These are phyloP conservation scores for Daldinia concentrica DNA, from an alignment of 495 filamentous ascomycete species.

Conservation along the genomic window DNA sequence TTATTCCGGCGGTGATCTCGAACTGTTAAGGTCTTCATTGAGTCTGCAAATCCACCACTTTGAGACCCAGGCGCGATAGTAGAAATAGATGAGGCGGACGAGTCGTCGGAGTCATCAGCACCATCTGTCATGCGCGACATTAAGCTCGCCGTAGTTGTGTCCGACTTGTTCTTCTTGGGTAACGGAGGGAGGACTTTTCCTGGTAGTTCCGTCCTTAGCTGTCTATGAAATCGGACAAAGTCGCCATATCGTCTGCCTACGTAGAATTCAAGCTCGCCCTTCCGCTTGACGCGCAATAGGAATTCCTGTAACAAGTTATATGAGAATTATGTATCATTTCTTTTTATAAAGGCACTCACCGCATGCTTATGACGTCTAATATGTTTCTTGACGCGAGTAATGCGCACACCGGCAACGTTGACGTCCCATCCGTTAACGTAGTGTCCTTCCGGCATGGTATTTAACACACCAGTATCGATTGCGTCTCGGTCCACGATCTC, in stretches of 20 bases:
- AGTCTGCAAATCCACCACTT: slow-evolving; percentile 40
- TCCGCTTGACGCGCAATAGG: slow-evolving; percentile 79
- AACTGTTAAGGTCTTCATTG: slow-evolving; percentile 57
- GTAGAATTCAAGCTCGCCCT: slow-evolving; percentile 74
- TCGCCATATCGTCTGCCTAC: slow-evolving; percentile 89
- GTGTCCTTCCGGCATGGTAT: slow-evolving; percentile 89
- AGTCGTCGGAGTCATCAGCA: slow-evolving; percentile 73
- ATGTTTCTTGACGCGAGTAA: slow-evolving; percentile 81
- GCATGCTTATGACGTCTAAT: slow-evolving; percentile 92
- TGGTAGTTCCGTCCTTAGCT: slow-evolving; percentile 83
- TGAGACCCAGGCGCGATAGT: slow-evolving; percentile 52
- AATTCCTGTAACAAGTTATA: slow-evolving; percentile 75
- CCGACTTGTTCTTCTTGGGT: slow-evolving; percentile 88
- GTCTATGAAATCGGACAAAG: slow-evolving; percentile 80
- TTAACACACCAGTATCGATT: slow-evolving; percentile 84
- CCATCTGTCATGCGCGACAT: slow-evolving; percentile 55
- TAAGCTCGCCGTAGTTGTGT: slow-evolving; percentile 67
- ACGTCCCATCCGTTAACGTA: slow-evolving; percentile 95
- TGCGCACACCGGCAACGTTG: slow-evolving; percentile 91
- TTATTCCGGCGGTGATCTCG: slow-evolving; percentile 49
- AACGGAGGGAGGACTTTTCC: slow-evolving; percentile 89
- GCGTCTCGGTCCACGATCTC: slow-evolving; percentile 94
- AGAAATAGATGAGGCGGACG: slow-evolving; percentile 80
- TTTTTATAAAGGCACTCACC: slow-evolving; percentile 60
- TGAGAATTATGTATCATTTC: neutral